phyloP scores from a whole-genome alignment of 2,329 filamentous ascomycete genomes.

The Raffaelea arxii region DNA sequence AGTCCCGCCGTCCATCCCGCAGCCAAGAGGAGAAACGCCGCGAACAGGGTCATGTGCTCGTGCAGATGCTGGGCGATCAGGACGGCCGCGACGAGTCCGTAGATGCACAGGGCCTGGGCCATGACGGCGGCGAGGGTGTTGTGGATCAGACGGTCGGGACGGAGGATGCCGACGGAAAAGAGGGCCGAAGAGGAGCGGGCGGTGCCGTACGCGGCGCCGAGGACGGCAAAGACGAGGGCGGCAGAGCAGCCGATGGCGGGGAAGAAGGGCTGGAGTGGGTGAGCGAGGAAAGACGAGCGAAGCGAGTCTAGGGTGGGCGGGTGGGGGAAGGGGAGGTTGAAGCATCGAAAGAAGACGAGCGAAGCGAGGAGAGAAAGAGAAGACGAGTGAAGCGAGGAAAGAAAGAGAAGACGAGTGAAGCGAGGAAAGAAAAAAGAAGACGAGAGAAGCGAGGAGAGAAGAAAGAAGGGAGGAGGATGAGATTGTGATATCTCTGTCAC shows the following conservation, averaged over 20 bases:
- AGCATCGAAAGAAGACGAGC: too few species aligned
- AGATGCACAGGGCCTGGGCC: constrained; percentile 99
- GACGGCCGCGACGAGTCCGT: constrained; percentile 78
- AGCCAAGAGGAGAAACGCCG: too few species aligned
- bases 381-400: too few species aligned
- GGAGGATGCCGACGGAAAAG: constrained; percentile 90
- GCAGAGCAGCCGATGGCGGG: constrained; percentile 88
- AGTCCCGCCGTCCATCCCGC: too few species aligned
- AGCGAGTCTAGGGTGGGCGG: neutral
- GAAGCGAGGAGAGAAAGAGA: too few species aligned
- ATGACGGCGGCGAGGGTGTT: constrained; percentile 99
- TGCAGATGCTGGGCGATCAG: constrained; percentile 54
- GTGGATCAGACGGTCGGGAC: constrained; percentile 96
- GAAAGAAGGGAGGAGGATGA: too few species aligned
- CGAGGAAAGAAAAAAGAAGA: too few species aligned
- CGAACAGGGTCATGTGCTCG: constrained; percentile 63
- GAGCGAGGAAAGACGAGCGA: too few species aligned
- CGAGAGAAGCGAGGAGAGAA: too few species aligned
- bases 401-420: too few species aligned
- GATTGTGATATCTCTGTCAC: too few species aligned
- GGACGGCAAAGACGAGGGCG: constrained; percentile 39
- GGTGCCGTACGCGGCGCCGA: constrained; percentile 87
- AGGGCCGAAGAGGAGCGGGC: constrained; percentile 98
- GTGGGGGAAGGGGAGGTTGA: too few species aligned
- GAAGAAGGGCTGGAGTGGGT: constrained; percentile 60